phyloP scores from a whole-genome alignment of 768 basidiomycete genomes.

The Lactarius akahatsu region DNA sequence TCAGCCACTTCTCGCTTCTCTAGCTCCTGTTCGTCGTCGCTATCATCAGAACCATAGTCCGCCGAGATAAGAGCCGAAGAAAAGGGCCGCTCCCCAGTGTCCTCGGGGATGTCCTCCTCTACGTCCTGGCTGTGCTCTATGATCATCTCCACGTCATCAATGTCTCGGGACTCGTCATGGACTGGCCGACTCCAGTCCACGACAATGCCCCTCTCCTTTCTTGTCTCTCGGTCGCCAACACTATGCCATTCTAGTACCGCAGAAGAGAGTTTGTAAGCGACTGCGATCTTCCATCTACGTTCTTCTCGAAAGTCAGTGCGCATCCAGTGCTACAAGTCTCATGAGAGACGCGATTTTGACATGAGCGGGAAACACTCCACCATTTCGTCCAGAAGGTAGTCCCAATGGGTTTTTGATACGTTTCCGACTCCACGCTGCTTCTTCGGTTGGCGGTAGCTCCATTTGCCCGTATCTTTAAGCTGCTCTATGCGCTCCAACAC shows the following conservation, averaged over 20 bases:
- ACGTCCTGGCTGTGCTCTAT: constrained; percentile 35
- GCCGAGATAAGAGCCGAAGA: constrained; percentile 19
- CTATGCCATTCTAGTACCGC: constrained; percentile 88
- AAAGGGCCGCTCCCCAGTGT: constrained; percentile 28
- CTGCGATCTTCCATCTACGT: constrained; percentile 82
- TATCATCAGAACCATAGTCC: constrained; percentile 41
- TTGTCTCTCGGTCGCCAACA: constrained; percentile 61
- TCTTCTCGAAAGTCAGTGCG: constrained; percentile 94
- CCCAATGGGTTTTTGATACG: constrained; percentile 85
- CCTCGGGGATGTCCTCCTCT: constrained; percentile 35
- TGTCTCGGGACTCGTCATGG: constrained; percentile 38
- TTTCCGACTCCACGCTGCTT: constrained; percentile 82
- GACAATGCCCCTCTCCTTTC: constrained; percentile 63
- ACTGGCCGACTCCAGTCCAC: constrained; percentile 59
- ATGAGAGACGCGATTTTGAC: constrained; percentile 4
- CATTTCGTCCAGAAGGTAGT: constrained; percentile 96
- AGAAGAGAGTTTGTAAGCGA: constrained; percentile 80
- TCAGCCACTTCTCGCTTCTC: constrained; percentile 58
- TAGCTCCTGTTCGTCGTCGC: constrained; percentile 59
- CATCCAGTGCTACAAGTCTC: constrained; percentile 84
- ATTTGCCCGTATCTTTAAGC: constrained; percentile 74
- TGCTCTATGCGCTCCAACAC: constrained; percentile 83
- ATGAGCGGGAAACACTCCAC: constrained; percentile 43
- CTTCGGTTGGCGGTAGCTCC: constrained; percentile 95
- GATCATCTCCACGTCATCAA: constrained; percentile 38